Conservation (phyloP, 768 basidiomycete species). For the Saitozyma sp. region DNA sequence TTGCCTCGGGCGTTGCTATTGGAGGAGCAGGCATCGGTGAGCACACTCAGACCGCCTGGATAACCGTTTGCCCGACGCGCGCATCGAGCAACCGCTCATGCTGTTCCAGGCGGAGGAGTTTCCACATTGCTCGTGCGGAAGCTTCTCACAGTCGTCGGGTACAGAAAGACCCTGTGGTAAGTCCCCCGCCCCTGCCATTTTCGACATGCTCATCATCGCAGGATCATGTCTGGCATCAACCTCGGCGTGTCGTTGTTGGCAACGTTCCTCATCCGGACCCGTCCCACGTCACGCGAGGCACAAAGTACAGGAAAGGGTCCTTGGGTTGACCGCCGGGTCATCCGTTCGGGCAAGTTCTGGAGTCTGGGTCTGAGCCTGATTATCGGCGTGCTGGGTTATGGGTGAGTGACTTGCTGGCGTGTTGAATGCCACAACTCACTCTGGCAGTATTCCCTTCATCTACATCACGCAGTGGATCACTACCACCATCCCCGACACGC, state of each 20-base stretch:
- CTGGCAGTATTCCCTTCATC: not conserved
- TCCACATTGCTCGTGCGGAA: conserved; percentile 29
- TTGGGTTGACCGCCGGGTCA: conserved; percentile 25
- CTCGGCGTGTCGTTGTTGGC: conserved; percentile 15
- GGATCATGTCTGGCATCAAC: conserved; percentile 33
- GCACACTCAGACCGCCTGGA: not conserved
- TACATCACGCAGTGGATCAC: not conserved
- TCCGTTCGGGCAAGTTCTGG: conserved; percentile 29
- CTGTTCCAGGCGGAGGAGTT: conserved; percentile 25
- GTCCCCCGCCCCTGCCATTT: not conserved
- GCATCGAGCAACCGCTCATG: not conserved
- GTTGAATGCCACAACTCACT: not conserved
- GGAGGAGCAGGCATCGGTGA: conserved; percentile 33
- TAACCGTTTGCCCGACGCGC: not conserved
- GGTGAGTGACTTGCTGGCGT: conserved; percentile 4
- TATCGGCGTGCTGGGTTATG: conserved; percentile 29
- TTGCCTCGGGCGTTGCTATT: conserved; percentile 43
- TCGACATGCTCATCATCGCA: conserved; percentile 4
- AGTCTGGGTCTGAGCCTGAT: conserved; percentile 20
- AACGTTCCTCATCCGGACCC: conserved; percentile 22
- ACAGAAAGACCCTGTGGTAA: conserved; percentile 39
- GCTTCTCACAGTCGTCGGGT: conserved; percentile 32
- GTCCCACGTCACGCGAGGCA: conserved; percentile 35
- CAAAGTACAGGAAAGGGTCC: conserved; percentile 21
- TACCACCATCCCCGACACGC: not conserved